A percentile compares a stretch with the other conserved stretches of the same genome.
Evolutionary conservation across 495 filamentous ascomycete species (phyloP).

Genomic region (Usnea hakonensis): DNA sequence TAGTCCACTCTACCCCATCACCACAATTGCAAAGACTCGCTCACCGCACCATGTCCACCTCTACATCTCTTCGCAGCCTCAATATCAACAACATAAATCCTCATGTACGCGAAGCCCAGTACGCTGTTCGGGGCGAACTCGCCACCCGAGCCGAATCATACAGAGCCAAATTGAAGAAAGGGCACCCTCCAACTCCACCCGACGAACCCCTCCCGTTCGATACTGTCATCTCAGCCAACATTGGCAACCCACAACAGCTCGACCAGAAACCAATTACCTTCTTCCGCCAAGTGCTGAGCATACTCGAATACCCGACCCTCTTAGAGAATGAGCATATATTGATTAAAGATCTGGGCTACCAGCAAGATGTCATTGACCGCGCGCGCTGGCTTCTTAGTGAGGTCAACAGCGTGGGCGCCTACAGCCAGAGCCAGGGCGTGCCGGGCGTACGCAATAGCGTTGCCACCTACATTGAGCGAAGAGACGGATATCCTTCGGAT

Average conservation of each 20-base stretch:
- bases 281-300: slow-evolving; percentile 93
- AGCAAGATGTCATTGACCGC: slow-evolving; percentile 78
- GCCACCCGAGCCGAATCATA: slow-evolving; percentile 86
- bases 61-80: slow-evolving; percentile 50
- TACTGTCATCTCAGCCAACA: slow-evolving; percentile 90
- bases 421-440: slow-evolving; percentile 87
- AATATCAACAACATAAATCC: slow-evolving; percentile 87
- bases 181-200: slow-evolving; percentile 20
- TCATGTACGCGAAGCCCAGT: slow-evolving; percentile 74
- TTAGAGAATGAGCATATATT: slow-evolving; percentile 68
- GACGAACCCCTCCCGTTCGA: slow-evolving; percentile 72
- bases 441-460: slow-evolving; percentile 78
- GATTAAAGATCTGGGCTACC: slow-evolving; percentile 63
- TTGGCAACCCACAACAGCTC: slow-evolving; percentile 97
- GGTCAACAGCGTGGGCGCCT: slow-evolving; percentile 88
- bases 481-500: slow-evolving; percentile 81
- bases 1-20: not conserved
- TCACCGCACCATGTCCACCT: slow-evolving; percentile 50
- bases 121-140: slow-evolving; percentile 93
- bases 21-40: not conserved
- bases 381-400: slow-evolving; percentile 70
- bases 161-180: slow-evolving; percentile 57
- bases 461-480: slow-evolving; percentile 82
- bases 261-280: slow-evolving; percentile 99
- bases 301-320: slow-evolving; percentile 82